These are phyloP conservation scores for Calonectria crousiana DNA, from an alignment of 2,329 filamentous ascomycete genomes.

Conservation along the genomic window DNA sequence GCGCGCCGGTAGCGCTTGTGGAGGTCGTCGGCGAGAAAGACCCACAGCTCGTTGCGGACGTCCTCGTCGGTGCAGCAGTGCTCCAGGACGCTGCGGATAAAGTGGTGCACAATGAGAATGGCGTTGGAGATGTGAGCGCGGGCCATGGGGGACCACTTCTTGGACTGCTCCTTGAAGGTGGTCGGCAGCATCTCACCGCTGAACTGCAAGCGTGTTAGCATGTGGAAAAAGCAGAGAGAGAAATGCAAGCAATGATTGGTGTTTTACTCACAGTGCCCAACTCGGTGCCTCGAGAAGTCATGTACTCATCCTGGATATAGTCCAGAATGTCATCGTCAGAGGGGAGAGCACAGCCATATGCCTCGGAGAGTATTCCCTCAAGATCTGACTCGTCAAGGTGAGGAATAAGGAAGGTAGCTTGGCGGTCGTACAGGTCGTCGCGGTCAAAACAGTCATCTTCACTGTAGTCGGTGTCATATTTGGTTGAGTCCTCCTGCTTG, in stretches of 20 bases:
- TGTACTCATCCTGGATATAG: conserved; percentile 52
- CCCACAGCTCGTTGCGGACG: conserved; percentile 57
- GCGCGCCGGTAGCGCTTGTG: conserved; percentile 59
- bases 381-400: conserved; percentile 25
- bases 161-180: conserved; percentile 65
- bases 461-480: background rate
- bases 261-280: conserved; percentile 60
- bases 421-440: conserved; percentile 31
- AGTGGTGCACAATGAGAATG: conserved; percentile 65
- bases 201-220: conserved; percentile 41
- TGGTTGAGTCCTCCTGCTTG: background rate
- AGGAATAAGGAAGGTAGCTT: conserved; percentile 25
- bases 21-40: conserved; percentile 60
- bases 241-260: no score
- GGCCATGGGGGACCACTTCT: conserved; percentile 64
- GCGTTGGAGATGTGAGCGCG: conserved; percentile 63
- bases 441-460: background rate
- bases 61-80: conserved; percentile 56
- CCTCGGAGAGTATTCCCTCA: conserved; percentile 44
- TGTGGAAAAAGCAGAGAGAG: background rate
- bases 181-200: conserved; percentile 54
- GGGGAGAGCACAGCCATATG: conserved; percentile 31
- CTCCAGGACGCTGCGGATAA: conserved; percentile 59
- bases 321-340: conserved; percentile 51
- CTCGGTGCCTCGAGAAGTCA: conserved; percentile 60